phyloP scores from a whole-genome alignment of 768 basidiomycete species.

The Auricularia auricula-judae region DNA sequence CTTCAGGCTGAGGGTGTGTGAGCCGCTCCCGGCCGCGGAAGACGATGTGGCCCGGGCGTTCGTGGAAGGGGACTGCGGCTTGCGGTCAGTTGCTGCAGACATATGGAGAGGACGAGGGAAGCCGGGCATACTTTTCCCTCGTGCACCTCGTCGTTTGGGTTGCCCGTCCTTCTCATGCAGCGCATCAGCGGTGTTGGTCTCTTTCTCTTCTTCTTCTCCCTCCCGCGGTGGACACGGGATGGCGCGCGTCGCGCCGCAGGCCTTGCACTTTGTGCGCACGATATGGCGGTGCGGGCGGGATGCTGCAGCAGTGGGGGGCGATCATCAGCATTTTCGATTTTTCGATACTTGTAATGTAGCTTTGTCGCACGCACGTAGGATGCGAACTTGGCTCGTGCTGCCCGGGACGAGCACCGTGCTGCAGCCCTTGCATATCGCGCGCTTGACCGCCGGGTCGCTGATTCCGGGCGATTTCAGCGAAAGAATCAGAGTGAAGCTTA shows the following conservation, averaged over 20 bases:
- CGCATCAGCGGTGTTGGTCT: conserved; percentile 3
- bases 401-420: conserved; percentile 57
- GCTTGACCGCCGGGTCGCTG: conserved; percentile 79
- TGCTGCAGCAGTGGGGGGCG: conserved; percentile 16
- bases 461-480: not conserved
- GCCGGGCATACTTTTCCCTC: conserved; percentile 4
- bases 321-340: too few species aligned
- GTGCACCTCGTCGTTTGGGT: not conserved
- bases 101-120: conserved; percentile 8
- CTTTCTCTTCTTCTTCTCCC: not conserved
- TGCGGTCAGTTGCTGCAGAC: conserved; percentile 5
- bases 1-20: not conserved
- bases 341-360: not conserved
- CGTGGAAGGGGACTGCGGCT: conserved; percentile 44
- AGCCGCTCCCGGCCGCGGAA: conserved; percentile 44
- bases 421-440: conserved; percentile 66
- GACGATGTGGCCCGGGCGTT: conserved; percentile 47
- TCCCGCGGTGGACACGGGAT: conserved; percentile 32
- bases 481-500: not conserved
- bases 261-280: conserved; percentile 46
- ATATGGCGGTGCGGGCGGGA: conserved; percentile 40
- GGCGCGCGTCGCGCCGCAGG: conserved; percentile 46
- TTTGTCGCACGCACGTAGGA: conserved; percentile 37
- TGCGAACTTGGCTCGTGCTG: conserved; percentile 47
- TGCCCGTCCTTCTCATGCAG: not conserved